Evolutionary conservation across 2,329 filamentous ascomycete genomes (phyloP).

Genomic region (Pseudogymnoascus sp.): DNA sequence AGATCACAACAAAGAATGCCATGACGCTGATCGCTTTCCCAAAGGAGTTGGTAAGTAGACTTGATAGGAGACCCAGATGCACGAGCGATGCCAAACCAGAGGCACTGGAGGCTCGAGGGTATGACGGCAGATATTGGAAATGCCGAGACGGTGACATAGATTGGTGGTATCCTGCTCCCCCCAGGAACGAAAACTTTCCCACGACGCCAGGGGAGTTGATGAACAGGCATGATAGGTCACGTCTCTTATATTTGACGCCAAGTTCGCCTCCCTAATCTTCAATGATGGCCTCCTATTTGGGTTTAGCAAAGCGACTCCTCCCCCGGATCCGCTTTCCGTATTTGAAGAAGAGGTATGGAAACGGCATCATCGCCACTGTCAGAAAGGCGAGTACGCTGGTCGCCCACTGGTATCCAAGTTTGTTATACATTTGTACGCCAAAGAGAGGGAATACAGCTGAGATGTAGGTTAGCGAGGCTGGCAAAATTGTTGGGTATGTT

Average conservation of each 20-base stretch:
- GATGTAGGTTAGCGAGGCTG: background rate
- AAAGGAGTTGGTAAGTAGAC: background rate
- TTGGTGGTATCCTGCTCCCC: background rate
- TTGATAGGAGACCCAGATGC: background rate
- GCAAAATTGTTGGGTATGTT: background rate
- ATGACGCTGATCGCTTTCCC: background rate
- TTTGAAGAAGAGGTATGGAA: slow-evolving; percentile 55
- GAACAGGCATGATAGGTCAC: background rate
- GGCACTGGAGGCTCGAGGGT: background rate
- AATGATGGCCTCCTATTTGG: background rate
- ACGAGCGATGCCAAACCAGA: background rate
- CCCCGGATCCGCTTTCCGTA: slow-evolving; percentile 50
- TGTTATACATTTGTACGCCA: slow-evolving; percentile 63
- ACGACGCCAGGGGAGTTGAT: background rate
- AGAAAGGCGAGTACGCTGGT: slow-evolving; percentile 54
- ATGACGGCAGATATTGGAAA: background rate
- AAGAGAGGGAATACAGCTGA: slow-evolving; percentile 68
- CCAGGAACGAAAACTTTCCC: background rate
- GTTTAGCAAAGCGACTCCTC: slow-evolving; percentile 40
- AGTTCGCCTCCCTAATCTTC: too few relatives aligned
- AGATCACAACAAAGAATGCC: background rate
- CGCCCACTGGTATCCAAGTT: slow-evolving; percentile 63
- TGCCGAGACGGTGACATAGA: background rate
- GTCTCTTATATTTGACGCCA: background rate
- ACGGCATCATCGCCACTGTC: slow-evolving; percentile 53